These are phyloP conservation scores for Helichrysum umbraculigerum DNA, from an alignment of 129 eudicot species.

Conservation along the genomic window DNA sequence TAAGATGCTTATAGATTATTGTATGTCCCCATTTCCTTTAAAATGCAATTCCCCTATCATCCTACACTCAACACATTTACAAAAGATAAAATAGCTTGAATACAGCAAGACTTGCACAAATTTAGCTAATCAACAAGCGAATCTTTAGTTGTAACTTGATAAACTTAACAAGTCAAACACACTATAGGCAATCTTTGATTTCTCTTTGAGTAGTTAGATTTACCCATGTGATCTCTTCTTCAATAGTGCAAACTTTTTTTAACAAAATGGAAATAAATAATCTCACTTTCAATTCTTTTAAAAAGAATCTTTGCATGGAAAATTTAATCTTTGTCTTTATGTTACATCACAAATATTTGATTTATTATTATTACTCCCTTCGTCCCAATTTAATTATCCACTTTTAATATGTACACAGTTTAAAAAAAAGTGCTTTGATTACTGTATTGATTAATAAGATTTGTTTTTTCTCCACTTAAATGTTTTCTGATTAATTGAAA, in stretches of 20 bases:
- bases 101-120: neutral
- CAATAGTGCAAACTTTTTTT: neutral
- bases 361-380: slow-evolving; percentile 15
- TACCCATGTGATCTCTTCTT: neutral
- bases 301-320: slow-evolving; percentile 25
- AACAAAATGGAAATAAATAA: neutral
- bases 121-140: neutral
- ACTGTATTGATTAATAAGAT: too few species aligned
- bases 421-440: too few species aligned
- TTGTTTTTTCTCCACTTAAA: too few species aligned
- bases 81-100: too few species aligned
- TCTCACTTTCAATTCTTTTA: neutral
- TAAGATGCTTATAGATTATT: too few species aligned
- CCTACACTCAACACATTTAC: too few species aligned
- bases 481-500: too few species aligned
- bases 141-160: neutral
- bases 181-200: neutral
- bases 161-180: neutral
- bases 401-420: too few species aligned
- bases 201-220: slow-evolving; percentile 1
- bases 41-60: too few species aligned
- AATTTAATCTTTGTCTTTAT: slow-evolving; percentile 29
- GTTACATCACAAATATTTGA: slow-evolving; percentile 35
- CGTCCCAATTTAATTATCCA: too few species aligned
- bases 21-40: too few species aligned